Evolutionary conservation across 1,284 basidiomycete species (phyloP), one percentile per base, ranked within the genome.

Genomic region (Meira miltonrushii): DNA sequence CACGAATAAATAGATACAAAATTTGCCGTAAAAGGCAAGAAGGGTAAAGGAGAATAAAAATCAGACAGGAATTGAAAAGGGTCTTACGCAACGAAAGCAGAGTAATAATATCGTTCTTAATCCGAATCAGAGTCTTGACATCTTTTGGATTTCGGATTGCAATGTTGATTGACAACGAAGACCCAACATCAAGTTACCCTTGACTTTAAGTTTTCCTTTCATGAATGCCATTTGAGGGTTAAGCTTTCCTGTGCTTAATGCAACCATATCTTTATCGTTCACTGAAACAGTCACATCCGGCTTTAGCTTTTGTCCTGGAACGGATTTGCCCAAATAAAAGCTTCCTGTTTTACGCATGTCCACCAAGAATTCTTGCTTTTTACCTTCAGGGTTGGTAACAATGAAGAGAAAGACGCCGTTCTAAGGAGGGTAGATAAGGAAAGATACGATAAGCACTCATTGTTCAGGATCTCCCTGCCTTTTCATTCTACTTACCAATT

Each of bases 111-210:
- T n/a, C n/a, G n/a, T n/a, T n/a, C n/a, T n/a, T n/a, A n/a, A n/a
- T n/a, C n/a, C n/a, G n/a, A n/a, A 43, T 43, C 40, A 43, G 11
- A 43, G 40, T 19, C 40, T 43, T 15, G 15, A 15, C 40, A 43
- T 15, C 19, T 43, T 43, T 15, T 15, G 15, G 11, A 43, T 43
- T 43, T 43, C 40, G 6, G 13, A 15, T 19, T 65, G 64, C 50
- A 72, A 57, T 12, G 66, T 65, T 6, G 57, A 62, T 50, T 70
- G 66, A 68, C 69, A 65, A 23, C 66, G 63, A 39, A 71, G 54
- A 4, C 69, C 67, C 23, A 69, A 52, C 67, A 71, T 71, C 53
- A 71, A 64, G 51, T 72, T 72, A 8, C 69, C 69, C 50, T 66
- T 71, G 40, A 69, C 65, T 58, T 68, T 70, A 53, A 71, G 59